A percentile compares a stretch with the other conserved stretches of the same genome.
phyloP scores from a whole-genome alignment of 805 yeast genomes.

The Sugiyamaella floridensis region DNA sequence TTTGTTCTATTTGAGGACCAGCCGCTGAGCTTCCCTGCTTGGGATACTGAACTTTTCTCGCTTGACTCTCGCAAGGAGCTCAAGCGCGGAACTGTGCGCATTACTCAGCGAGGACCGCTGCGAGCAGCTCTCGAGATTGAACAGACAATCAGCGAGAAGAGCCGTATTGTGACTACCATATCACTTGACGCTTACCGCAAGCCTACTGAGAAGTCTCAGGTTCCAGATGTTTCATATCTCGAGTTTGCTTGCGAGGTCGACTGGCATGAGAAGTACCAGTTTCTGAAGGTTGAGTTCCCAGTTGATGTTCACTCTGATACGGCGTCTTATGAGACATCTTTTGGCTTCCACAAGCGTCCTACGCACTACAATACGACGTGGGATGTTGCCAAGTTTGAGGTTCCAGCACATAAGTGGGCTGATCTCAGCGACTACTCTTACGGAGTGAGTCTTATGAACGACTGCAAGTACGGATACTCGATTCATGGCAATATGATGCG shows the following conservation, averaged over 20 bases:
- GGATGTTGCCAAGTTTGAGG: slow-evolving; percentile 97
- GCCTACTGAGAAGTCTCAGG: slow-evolving; percentile 18
- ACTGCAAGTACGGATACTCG: slow-evolving; percentile 85
- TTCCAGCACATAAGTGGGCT: slow-evolving; percentile 88
- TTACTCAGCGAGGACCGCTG: slow-evolving; percentile 47
- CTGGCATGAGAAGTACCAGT: slow-evolving; percentile 85
- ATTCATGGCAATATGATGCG: slow-evolving; percentile 92
- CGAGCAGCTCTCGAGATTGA: slow-evolving; percentile 57
- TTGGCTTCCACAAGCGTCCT: slow-evolving; percentile 85
- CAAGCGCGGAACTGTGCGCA: slow-evolving; percentile 34
- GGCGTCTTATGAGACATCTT: slow-evolving; percentile 90
- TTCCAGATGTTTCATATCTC: slow-evolving; percentile 35
- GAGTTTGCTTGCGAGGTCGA: slow-evolving; percentile 56
- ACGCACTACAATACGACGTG: slow-evolving; percentile 92
- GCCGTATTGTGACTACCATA: slow-evolving; percentile 59
- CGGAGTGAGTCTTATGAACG: slow-evolving; percentile 81
- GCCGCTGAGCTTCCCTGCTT: slow-evolving; percentile 87
- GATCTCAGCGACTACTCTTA: slow-evolving; percentile 81
- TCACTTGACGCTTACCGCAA: slow-evolving; percentile 51
- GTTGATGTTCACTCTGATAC: slow-evolving; percentile 68
- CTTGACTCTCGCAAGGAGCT: slow-evolving; percentile 60
- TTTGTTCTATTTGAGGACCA: slow-evolving; percentile 79
- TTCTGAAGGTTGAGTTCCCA: slow-evolving; percentile 92
- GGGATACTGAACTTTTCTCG: slow-evolving; percentile 95
- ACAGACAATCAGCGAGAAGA: slow-evolving; percentile 50